These are phyloP conservation scores for Parmelia sp. DNA, from an alignment of 495 filamentous ascomycete genomes.

Conservation along the genomic window DNA sequence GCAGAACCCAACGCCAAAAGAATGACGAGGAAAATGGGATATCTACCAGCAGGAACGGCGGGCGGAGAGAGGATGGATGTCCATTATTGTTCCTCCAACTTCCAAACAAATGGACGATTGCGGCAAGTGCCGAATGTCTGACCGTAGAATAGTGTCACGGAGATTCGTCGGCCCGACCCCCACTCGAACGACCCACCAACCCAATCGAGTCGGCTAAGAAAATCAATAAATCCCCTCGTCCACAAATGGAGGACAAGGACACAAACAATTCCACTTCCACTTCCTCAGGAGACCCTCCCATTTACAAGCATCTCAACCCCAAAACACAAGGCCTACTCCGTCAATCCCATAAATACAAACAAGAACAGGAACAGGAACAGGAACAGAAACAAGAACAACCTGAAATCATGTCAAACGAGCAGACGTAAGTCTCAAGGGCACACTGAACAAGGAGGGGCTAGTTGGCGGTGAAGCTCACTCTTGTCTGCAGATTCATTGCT, in stretches of 20 bases:
- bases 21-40: not conserved
- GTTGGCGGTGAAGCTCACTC: constrained; percentile 43
- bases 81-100: no score
- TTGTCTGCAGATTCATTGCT: constrained; percentile 79
- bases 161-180: constrained; percentile 8
- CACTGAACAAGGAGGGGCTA: not conserved
- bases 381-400: constrained; percentile 33
- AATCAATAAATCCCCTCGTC: constrained; percentile 12
- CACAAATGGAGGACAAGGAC: constrained; percentile 22
- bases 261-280: constrained; percentile 28
- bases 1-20: not conserved
- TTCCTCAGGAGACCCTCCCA: constrained; percentile 36
- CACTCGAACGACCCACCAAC: not conserved
- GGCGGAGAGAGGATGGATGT: no score
- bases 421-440: constrained; percentile 66
- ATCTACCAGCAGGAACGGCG: no score
- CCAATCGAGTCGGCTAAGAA: constrained; percentile 8
- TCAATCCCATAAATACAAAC: constrained; percentile 34
- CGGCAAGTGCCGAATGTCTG: not conserved
- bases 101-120: not conserved
- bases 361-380: constrained; percentile 32
- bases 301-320: constrained; percentile 41
- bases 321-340: constrained; percentile 42
- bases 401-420: constrained; percentile 72
- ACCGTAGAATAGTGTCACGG: not conserved